Evolutionary conservation across 306 rosid species (phyloP), one percentile per base, ranked within the genome.

Genomic region (Lathyrus sativus): DNA sequence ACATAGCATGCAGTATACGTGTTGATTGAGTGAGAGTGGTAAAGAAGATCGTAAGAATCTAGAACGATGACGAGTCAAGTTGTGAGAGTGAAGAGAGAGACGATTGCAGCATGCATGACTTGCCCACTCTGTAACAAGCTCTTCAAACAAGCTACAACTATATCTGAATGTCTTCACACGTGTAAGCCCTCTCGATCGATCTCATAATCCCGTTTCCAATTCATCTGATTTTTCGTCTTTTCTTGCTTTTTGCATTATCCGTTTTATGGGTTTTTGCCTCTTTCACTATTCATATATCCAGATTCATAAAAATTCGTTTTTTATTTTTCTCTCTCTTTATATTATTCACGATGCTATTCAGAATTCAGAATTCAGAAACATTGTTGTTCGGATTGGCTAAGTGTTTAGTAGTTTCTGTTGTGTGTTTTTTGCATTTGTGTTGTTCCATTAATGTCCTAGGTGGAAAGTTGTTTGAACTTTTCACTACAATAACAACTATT

Each of bases 111-210:
- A 85, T 90, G 99, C 99, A 88, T 93, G 88, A 93, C 92, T 69
- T 93, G 99, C 71, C 90, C 95, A 15, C 90, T 93, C 13, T 93
- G 97, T 72, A 45, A 86, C 54, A 85, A 88, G 65, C 68, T 93
- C 45, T 88, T 84, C 76, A 84, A 67, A 42, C 96, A 93, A 65
- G 97, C 99, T 55, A 93, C 99, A 33, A 90, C 99, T 65, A 88
- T 93, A 70, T 84, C 97, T 37, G 97, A 90, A 84, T 93, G 99
- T 54, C 99, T 93, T 66, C 99, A 93, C 76, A 93, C 99, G 79
- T 90, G 99, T 93, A 71, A 90, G 96, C 64, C 39, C 14, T 53
- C 68, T 71, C 58, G 0, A 49, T 65, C 54, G 11, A 65, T 28
- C 31, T 59, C 37, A 48, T 22, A 31, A 54, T 69, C n/a, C 12